These are phyloP conservation scores for Diplotaxis tenuifolia DNA, from an alignment of 345 rosid genomes.

Conservation along the genomic window DNA sequence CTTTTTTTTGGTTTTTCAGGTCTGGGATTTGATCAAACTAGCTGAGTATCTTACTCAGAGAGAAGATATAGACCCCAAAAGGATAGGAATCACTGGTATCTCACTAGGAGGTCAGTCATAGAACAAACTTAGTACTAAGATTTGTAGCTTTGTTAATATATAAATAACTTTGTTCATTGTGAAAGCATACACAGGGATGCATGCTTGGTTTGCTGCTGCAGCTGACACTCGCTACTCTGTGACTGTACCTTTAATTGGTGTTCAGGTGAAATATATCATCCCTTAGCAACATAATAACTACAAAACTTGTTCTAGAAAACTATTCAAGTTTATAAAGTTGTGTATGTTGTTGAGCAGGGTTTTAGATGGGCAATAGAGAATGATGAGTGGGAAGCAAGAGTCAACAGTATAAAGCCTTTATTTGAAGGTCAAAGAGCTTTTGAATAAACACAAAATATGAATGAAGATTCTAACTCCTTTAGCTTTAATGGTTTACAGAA, in stretches of 20 bases:
- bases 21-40: slow-evolving; percentile 86
- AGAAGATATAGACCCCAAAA: slow-evolving; percentile 66
- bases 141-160: neutral
- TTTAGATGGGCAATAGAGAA: slow-evolving; percentile 87
- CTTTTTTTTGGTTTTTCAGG: slow-evolving; percentile 41
- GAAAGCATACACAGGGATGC: slow-evolving; percentile 65
- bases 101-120: slow-evolving; percentile 81
- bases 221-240: slow-evolving; percentile 73
- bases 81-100: slow-evolving; percentile 90
- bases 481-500: slow-evolving; percentile 46
- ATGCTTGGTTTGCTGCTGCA: slow-evolving; percentile 92
- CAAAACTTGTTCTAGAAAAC: neutral
- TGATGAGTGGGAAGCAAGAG: slow-evolving; percentile 80
- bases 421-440: slow-evolving; percentile 67
- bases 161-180: neutral
- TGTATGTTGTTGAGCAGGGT: slow-evolving; percentile 50
- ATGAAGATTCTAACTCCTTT: neutral
- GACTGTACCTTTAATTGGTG: slow-evolving; percentile 77
- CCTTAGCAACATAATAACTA: neutral
- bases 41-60: slow-evolving; percentile 78
- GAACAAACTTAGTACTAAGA: neutral
- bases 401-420: slow-evolving; percentile 67
- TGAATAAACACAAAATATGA: neutral
- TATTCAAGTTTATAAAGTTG: neutral
- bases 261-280: slow-evolving; percentile 75